These are phyloP conservation scores for Camelina hispida DNA, from an alignment of 345 rosid species.

Conservation along the genomic window DNA sequence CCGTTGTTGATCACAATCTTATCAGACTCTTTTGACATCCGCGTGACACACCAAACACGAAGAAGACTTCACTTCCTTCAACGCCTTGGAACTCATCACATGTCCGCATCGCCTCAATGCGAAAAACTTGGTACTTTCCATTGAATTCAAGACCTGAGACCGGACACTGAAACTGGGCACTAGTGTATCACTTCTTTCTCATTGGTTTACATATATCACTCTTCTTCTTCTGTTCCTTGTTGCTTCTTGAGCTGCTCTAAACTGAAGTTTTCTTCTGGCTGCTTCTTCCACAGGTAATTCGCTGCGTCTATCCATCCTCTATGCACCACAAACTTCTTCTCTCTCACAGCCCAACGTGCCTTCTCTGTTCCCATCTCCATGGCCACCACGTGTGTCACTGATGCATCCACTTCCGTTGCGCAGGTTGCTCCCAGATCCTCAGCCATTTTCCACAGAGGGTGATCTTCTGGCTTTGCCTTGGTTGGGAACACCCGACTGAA, in stretches of 20 bases:
- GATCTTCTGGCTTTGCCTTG: conserved; percentile 57
- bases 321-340: conserved; percentile 46
- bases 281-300: conserved; percentile 46
- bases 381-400: conserved; percentile 48
- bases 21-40: conserved; percentile 67
- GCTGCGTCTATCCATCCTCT: conserved; percentile 51
- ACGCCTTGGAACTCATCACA: conserved; percentile 87
- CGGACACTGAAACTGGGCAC: conserved; percentile 77
- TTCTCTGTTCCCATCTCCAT: conserved; percentile 45
- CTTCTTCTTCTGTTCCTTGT: conserved; percentile 29
- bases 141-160: conserved; percentile 82
- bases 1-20: conserved; percentile 89
- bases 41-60: conserved; percentile 86
- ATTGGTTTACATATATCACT: conserved; percentile 3
- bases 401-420: conserved; percentile 40
- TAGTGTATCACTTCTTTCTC: conserved; percentile 24
- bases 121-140: conserved; percentile 79
- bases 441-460: conserved; percentile 83
- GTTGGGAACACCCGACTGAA: conserved; percentile 88
- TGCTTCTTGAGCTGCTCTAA: conserved; percentile 42
- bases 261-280: conserved; percentile 49
- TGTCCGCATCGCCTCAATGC: conserved; percentile 83
- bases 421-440: conserved; percentile 49
- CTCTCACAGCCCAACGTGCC: conserved; percentile 42
- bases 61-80: conserved; percentile 89